Base-by-base conservation (phyloP, 192 early-diverging fungal genomes). In the Borealophlyctis nickersoniae region DNA sequence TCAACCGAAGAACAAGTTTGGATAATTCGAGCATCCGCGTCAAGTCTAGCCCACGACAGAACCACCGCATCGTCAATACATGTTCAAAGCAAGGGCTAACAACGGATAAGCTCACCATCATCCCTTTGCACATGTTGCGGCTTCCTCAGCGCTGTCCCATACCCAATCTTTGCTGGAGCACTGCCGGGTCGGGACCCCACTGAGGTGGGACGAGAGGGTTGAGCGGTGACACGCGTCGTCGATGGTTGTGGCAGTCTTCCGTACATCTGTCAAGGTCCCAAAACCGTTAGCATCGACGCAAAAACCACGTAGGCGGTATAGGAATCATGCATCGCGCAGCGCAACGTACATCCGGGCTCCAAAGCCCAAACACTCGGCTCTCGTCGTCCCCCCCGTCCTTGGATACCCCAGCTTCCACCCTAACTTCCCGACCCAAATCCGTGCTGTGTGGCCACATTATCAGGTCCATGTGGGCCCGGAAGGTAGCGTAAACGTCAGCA, bases 381-480 rank as follows among this genome's bases (percentile, higher is more conserved):
- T 45, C 39, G 39, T 7, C 19, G 19, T 45, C 39, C 39, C 19
- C 39, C 39, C 39, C 19, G 9, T 45, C 39, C 9, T 45, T 45
- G 39, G 19, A 45, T 19, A 45, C 9, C 7, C 19, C 39, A 45
- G 19, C 9, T 13, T 7, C 7, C 19, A 19, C 7, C 9, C 9
- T 7, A 45, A 19, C 39, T 45, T 45, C 39, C 7, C 9, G 39
- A 45, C 9, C 7, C 19, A 45, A 19, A 19, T 45, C 39, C 9
- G 19, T 45, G 7, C 9, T 45, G 39, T 45, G 39, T 7, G 39
- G 39, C 39, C 39, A 45, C 9, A 45, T 7, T 7, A 45, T 45
- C 39, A 45, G 7, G 39, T 19, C 19, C 27, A 34, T 34, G 63
- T 65, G 22, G 9, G 63, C 7, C 2, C 28, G 51, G 33, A 58